Evolutionary conservation across 2,329 filamentous ascomycete genomes (phyloP).

Genomic region (Cercospora nicotianae): DNA sequence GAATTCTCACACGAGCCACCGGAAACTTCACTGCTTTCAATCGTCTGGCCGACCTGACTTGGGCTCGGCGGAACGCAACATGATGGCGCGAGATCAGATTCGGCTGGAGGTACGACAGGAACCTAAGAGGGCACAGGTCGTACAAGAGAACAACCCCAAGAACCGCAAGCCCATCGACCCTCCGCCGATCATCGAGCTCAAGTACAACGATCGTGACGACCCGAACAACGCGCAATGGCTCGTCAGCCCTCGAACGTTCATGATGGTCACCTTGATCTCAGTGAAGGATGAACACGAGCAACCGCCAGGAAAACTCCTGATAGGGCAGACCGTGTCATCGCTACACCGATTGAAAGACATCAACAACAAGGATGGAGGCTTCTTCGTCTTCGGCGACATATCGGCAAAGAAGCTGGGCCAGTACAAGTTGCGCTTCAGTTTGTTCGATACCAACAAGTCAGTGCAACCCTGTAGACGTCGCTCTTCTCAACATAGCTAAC

Average conservation of each 20-base stretch:
- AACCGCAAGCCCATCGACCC: slow-evolving; percentile 81
- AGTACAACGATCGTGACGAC: slow-evolving; percentile 50
- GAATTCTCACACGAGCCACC: slow-evolving; percentile 7
- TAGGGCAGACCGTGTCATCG: slow-evolving; percentile 76
- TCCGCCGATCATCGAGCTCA: slow-evolving; percentile 76
- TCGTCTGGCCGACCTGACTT: slow-evolving; percentile 8
- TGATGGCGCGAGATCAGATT: slow-evolving; percentile 26
- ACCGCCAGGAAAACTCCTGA: slow-evolving; percentile 28
- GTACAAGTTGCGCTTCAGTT: slow-evolving; percentile 72
- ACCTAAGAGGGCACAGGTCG: slow-evolving; percentile 28
- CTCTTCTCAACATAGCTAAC: slow-evolving; percentile 1
- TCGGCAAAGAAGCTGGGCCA: slow-evolving; percentile 73
- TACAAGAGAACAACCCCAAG: slow-evolving; percentile 31
- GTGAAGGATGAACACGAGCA: slow-evolving; percentile 27
- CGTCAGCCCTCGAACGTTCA: slow-evolving; percentile 65
- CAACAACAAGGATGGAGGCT: slow-evolving; percentile 64
- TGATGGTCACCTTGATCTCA: slow-evolving; percentile 56
- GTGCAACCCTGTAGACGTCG: slow-evolving; percentile 27
- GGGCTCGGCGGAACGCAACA: slow-evolving; percentile 49
- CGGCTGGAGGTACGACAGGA: slow-evolving; percentile 27
- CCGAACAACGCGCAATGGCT: slow-evolving; percentile 57
- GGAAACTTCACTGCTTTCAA: slow-evolving; percentile 3
- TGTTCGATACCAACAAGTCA: slow-evolving; percentile 70
- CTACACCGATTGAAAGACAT: slow-evolving; percentile 75
- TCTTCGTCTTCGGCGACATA: slow-evolving; percentile 89